These are phyloP conservation scores for Pythium utonaiense DNA, from an alignment of 352 stramenopile genomes.

Conservation along the genomic window DNA sequence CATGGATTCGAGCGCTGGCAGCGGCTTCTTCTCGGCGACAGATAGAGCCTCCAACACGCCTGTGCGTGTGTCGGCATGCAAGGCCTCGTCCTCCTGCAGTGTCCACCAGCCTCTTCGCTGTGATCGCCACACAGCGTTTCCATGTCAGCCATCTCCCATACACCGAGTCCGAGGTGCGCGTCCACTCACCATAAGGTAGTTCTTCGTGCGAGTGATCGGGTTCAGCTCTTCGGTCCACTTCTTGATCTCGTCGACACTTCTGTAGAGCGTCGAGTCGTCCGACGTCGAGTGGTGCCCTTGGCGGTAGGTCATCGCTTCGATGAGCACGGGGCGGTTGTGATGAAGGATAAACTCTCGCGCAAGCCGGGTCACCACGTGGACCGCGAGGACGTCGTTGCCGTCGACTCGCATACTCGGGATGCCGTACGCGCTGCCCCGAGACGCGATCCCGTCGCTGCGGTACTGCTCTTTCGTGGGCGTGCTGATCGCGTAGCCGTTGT, in stretches of 20 bases:
- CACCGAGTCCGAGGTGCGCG: not conserved
- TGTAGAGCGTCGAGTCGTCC: slow-evolving; percentile 97
- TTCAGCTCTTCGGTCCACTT: slow-evolving; percentile 86
- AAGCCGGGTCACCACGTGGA: slow-evolving; percentile 89
- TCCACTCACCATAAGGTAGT: slow-evolving; percentile 81
- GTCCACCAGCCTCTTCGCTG: slow-evolving; percentile 88
- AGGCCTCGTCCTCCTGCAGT: slow-evolving; percentile 70
- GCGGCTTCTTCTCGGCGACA: slow-evolving; percentile 88
- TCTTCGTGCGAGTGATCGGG: slow-evolving; percentile 89
- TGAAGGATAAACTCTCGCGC: slow-evolving; percentile 90
- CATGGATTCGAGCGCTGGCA: slow-evolving; percentile 86
- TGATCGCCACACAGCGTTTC: not conserved
- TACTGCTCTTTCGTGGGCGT: slow-evolving; percentile 96
- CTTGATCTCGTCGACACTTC: slow-evolving; percentile 91
- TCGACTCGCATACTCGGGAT: slow-evolving; percentile 97
- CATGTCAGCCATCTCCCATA: not conserved
- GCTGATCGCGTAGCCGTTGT: slow-evolving; percentile 99
- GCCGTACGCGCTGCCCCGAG: slow-evolving; percentile 92
- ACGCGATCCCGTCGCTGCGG: slow-evolving; percentile 95
- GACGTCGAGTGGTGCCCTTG: slow-evolving; percentile 98
- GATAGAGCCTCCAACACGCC: slow-evolving; percentile 82
- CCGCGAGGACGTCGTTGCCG: slow-evolving; percentile 97
- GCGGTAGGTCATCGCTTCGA: slow-evolving; percentile 99
- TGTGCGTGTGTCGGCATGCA: slow-evolving; percentile 88
- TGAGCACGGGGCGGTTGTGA: slow-evolving; percentile 90